Evolutionary conservation across 305 asterid genomes (phyloP).

Genomic region (Fraxinus baroniana): DNA sequence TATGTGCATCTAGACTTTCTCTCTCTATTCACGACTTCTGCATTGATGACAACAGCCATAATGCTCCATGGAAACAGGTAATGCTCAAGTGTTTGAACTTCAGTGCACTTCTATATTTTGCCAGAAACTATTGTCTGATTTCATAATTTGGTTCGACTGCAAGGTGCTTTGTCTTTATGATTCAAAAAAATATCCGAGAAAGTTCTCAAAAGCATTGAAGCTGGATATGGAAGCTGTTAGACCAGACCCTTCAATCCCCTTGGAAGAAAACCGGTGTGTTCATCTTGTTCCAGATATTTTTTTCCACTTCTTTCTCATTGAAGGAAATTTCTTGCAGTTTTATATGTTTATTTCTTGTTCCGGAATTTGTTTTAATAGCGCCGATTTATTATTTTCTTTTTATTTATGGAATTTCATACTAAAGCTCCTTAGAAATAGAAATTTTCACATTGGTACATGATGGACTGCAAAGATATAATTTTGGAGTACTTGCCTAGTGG

Average conservation of each 20-base stretch:
- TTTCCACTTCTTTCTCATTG: conserved; percentile 10
- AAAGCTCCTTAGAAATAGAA: conserved; percentile 3
- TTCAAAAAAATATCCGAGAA: conserved; percentile 76
- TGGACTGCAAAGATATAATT: background rate
- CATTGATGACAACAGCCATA: conserved; percentile 63
- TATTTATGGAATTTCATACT: background rate
- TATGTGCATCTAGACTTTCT: conserved; percentile 59
- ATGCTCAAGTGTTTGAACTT: conserved; percentile 25
- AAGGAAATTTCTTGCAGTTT: conserved; percentile 16
- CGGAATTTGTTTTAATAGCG: conserved; percentile 10
- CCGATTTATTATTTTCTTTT: background rate
- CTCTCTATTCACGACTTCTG: conserved; percentile 62
- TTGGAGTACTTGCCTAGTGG: background rate
- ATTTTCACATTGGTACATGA: background rate
- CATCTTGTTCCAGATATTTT: conserved; percentile 11
- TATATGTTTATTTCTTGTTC: background rate
- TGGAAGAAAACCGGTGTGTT: conserved; percentile 87
- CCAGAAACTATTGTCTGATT: conserved; percentile 25
- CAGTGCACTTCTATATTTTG: conserved; percentile 18
- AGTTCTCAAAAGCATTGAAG: conserved; percentile 77
- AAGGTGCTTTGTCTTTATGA: conserved; percentile 87
- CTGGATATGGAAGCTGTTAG: conserved; percentile 77
- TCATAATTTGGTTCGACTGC: conserved; percentile 29
- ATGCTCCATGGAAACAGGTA: conserved; percentile 99
- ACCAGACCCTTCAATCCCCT: conserved; percentile 81